These are phyloP conservation scores for Sarocladium brachiariae DNA, from an alignment of 2,329 filamentous ascomycete genomes.

Conservation along the genomic window DNA sequence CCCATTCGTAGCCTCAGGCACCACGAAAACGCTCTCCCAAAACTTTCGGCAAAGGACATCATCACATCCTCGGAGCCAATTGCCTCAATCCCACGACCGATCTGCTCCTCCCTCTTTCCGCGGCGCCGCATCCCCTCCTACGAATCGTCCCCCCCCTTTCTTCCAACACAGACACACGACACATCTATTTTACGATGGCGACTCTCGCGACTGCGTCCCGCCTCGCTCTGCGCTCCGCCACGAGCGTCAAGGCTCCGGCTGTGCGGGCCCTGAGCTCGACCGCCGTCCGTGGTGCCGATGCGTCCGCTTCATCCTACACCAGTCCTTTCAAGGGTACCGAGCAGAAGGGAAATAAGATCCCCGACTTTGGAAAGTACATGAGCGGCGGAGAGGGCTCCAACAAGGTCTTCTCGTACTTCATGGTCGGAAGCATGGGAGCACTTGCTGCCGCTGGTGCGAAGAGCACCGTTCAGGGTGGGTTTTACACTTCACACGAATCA, in stretches of 20 bases:
- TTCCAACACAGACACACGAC: slow-evolving; percentile 17
- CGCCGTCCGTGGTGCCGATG: slow-evolving; percentile 36
- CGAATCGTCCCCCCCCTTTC: slow-evolving; percentile 16
- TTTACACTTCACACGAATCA: neutral
- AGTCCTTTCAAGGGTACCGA: slow-evolving; percentile 59
- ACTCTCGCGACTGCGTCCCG: slow-evolving; percentile 62
- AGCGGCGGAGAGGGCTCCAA: slow-evolving; percentile 62
- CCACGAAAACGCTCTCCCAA: slow-evolving; percentile 25
- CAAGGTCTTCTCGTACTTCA: slow-evolving; percentile 94
- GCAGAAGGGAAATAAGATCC: slow-evolving; percentile 61
- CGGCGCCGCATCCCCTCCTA: slow-evolving; percentile 11
- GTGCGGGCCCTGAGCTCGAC: slow-evolving; percentile 52
- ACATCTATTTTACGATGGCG: slow-evolving; percentile 45
- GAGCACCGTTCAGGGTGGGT: slow-evolving; percentile 93
- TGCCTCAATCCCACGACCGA: slow-evolving; percentile 8
- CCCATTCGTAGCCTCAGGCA: slow-evolving; percentile 36
- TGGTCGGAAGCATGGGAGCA: slow-evolving; percentile 93
- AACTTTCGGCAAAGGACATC: slow-evolving; percentile 35
- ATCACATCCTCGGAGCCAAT: slow-evolving; percentile 20
- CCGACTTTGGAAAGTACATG: slow-evolving; percentile 84
- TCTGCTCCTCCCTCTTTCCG: neutral
- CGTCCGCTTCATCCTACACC: slow-evolving; percentile 44
- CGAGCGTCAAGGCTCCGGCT: slow-evolving; percentile 35
- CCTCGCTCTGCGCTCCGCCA: slow-evolving; percentile 57
- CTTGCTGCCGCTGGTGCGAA: slow-evolving; percentile 91